Evolutionary conservation across 768 basidiomycete genomes (phyloP), one percentile per base, ranked within the genome.

Genomic region (Zangia roseola): DNA sequence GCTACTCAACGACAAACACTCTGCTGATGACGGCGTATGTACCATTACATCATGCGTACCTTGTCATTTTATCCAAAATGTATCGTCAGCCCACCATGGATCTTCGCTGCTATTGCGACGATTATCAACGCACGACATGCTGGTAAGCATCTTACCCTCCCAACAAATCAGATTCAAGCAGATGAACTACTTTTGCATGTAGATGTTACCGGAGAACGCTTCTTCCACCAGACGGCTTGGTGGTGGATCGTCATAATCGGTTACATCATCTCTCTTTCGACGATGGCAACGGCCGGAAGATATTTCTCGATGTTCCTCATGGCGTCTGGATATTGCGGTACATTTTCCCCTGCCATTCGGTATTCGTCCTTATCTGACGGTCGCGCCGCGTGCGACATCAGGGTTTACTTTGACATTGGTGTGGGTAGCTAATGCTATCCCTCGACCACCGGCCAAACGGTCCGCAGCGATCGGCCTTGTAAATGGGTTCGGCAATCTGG

Each of bases 231-330:
- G 42, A 64, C 69, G 3, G 69, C 61, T 2, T 77, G 75, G 68
- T 83, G 80, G 81, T 83, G 82, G 81, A 77, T 69, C 3, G 75
- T 76, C 39, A 80, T 85, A 2, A 34, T 82, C 4, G 84, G 80
- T 1, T 85, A 78, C 54, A 78, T 85, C 52, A 82, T 86, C 50
- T 76, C 75, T 2, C 60, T 84, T 17, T 76, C 75, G 2, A 84
- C 82, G 0, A 73, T 73, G 67, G 68, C 64, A 4, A 72, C 73
- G n/a, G 74, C 65, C 0, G 82, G 72, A 1, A 76, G 83, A 45
- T 85, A 86, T 53, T 69, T 85, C 23, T 74, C 80, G 1, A 64
- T 85, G 62, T 85, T 84, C 65, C 69, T 85, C 26, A 83, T 86
- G 82, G 75, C 83, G 0, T 63, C 67, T 43, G 83, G 83, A 42